A percentile compares a stretch with the other conserved stretches of the same genome.
These are phyloP conservation scores for Funneliformis mosseae DNA, from an alignment of 192 early-diverging fungal species.

Conservation along the genomic window DNA sequence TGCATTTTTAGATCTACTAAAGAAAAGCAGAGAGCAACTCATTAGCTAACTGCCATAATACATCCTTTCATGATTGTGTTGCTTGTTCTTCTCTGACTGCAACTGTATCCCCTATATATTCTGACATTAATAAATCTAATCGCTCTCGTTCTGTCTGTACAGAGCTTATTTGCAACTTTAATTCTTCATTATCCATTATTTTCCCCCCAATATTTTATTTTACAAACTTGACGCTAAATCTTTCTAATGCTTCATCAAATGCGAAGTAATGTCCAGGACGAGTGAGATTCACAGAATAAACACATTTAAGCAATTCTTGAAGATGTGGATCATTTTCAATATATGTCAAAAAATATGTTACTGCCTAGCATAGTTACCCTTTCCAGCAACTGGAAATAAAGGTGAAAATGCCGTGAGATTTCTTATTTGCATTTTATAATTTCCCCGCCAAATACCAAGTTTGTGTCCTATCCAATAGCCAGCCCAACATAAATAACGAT, in stretches of 20 bases:
- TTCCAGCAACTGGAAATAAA: neutral
- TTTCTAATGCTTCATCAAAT: slow-evolving; percentile 5
- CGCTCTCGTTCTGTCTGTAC: neutral
- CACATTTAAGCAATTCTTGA: neutral
- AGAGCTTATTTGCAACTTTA: neutral
- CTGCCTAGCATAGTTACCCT: neutral
- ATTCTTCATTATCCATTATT: neutral
- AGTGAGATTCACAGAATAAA: neutral
- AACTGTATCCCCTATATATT: neutral
- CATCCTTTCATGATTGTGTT: neutral
- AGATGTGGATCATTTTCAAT: neutral
- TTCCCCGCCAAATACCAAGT: neutral
- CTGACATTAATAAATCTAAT: neutral
- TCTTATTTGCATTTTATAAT: neutral
- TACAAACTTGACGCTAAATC: neutral
- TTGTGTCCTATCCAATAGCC: neutral
- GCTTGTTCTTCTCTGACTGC: neutral
- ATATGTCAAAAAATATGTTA: neutral
- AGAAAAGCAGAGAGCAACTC: no score
- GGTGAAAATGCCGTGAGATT: neutral
- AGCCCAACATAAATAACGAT: slow-evolving; percentile 5
- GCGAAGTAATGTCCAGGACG: neutral
- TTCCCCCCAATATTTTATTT: neutral
- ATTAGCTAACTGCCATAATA: neutral
- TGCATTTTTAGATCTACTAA: no score